Base-by-base conservation (phyloP, 306 rosid species). In the Acacia crassicarpa region DNA sequence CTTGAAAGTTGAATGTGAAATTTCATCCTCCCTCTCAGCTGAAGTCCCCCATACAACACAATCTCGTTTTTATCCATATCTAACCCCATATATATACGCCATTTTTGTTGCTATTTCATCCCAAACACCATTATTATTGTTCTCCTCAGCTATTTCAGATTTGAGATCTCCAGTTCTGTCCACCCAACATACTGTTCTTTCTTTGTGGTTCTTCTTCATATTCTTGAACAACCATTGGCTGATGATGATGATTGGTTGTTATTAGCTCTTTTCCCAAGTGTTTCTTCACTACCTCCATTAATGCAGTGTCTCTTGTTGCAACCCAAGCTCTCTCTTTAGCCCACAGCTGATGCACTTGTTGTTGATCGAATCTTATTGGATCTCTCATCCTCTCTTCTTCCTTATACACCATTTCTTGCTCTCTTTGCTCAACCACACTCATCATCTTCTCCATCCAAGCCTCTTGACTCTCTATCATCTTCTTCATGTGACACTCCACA, bases 321-420 rank as follows among this genome's bases (percentile, higher is more conserved):
- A 93, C 83, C 93, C 91, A 89, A 9, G 91, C 91, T 84, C 90
- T 91, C 85, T 91, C 97, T 67, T 86, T 91, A 19, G 87, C 92
- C 94, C 97, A 89, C 27, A 91, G 86, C 19, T 88, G 82, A 48
- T 82, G 80, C 4, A 91, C 90, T 63, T 89, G 65, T 80, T 78
- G 69, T 80, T 75, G 81, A n/a, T 89, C 91, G 66, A 88, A 84
- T 74, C 88, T 82, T 54, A 76, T 85, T 62, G 87, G 75, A 80
- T 89, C 90, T 77, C 81, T 85, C 90, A 86, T 89, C 89, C 90
- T 86, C 65, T 89, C 92, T 79, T 93, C 92, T 58, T 91, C 95
- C 77, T 70, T 84, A 25, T 54, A 48, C 16, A 85, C 78, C 80
- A 88, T 88, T 63, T 91, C 94, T 63, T 85, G 80, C 74, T 88